Conservation (phyloP, 495 filamentous ascomycete species). For the Neurospora tetrasperma region DNA sequence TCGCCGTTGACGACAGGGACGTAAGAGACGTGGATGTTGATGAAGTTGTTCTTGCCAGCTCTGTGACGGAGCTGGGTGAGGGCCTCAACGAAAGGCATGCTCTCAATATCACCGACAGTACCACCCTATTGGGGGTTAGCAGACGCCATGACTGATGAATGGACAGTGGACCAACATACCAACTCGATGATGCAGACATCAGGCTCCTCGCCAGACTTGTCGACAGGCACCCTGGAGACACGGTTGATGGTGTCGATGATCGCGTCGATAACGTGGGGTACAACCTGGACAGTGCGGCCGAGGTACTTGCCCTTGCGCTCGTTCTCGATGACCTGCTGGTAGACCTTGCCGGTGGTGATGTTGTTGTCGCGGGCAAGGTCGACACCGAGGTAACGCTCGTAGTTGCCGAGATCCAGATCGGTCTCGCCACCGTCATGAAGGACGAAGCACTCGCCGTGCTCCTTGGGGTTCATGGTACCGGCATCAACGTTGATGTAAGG, state of each 20-base stretch:
- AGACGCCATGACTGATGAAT: background rate
- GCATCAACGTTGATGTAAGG: constrained; percentile 83
- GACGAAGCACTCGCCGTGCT: constrained; percentile 40
- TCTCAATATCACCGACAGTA: constrained; percentile 71
- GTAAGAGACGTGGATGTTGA: constrained; percentile 75
- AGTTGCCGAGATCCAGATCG: constrained; percentile 93
- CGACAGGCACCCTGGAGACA: constrained; percentile 77
- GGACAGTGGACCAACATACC: constrained; percentile 19
- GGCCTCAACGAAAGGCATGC: constrained; percentile 80
- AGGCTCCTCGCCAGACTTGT: constrained; percentile 69
- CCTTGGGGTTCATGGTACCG: constrained; percentile 56
- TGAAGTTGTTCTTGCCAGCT: constrained; percentile 69
- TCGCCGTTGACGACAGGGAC: constrained; percentile 65
- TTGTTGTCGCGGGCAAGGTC: constrained; percentile 72
- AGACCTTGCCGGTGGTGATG: constrained; percentile 95
- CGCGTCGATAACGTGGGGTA: constrained; percentile 81
- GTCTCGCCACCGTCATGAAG: constrained; percentile 24
- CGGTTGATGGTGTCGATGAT: constrained; percentile 90
- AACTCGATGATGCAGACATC: constrained; percentile 82
- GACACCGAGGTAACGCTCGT: constrained; percentile 54
- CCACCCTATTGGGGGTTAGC: constrained; percentile 16
- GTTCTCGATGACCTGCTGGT: constrained; percentile 66
- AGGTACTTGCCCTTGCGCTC: constrained; percentile 80
- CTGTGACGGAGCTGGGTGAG: constrained; percentile 63
- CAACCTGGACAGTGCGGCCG: constrained; percentile 86